These are phyloP conservation scores for Talaromyces sp. DNA, from an alignment of 2,329 filamentous ascomycete species.

Conservation along the genomic window DNA sequence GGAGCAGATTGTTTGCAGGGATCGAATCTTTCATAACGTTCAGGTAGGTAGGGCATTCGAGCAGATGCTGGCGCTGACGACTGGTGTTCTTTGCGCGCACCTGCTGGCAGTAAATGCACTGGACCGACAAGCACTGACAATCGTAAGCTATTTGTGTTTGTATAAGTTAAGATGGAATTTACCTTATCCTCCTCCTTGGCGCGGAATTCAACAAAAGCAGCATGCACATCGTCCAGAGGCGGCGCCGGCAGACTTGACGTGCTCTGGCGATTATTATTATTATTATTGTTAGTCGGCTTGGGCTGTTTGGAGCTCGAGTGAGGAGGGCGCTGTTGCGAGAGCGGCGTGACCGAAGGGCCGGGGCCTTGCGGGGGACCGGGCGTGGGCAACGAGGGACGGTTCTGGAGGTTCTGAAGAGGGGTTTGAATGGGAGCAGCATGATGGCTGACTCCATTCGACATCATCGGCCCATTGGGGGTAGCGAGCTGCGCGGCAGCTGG, in stretches of 20 bases:
- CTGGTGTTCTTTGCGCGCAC: constrained; percentile 49
- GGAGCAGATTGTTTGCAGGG: constrained; percentile 48
- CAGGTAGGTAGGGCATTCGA: constrained; percentile 48
- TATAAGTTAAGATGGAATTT: background rate
- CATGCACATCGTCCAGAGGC: constrained; percentile 46
- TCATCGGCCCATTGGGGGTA: constrained; percentile 39
- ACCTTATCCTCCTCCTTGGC: constrained; percentile 46
- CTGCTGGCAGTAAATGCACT: constrained; percentile 49
- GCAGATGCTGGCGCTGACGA: constrained; percentile 45
- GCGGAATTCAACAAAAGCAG: constrained; percentile 46
- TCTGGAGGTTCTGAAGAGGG: constrained; percentile 36
- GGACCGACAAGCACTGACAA: constrained; percentile 42
- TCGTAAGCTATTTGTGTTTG: constrained; percentile 7
- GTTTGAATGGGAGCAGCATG: constrained; percentile 39
- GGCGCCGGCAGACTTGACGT: constrained; percentile 42
- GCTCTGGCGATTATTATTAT: constrained; percentile 27
- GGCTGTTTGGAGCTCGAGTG: constrained; percentile 17
- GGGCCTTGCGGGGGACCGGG: constrained; percentile 28
- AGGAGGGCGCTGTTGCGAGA: constrained; percentile 24
- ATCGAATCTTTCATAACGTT: constrained; percentile 51
- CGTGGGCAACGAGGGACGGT: constrained; percentile 36
- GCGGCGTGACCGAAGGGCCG: constrained; percentile 26
- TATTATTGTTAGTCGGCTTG: constrained; percentile 3
- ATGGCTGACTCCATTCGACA: constrained; percentile 41
- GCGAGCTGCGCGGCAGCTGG: constrained; percentile 31